Base-by-base conservation (phyloP, 306 rosid species). In the Cucurbita pepo region DNA sequence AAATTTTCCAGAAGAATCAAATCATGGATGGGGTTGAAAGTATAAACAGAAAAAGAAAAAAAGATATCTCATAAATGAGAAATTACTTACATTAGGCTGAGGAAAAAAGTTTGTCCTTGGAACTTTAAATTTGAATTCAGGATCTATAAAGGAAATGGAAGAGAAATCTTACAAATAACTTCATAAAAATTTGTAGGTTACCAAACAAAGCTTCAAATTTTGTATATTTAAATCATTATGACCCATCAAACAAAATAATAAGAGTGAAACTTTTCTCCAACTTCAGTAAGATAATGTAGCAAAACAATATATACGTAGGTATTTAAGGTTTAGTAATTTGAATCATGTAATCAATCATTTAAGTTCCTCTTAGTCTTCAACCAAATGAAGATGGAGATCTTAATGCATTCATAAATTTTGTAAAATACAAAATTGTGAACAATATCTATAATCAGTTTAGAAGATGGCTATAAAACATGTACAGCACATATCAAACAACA, bases 81-180 rank as follows among this genome's bases (percentile, higher is more conserved):
- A 57, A 69, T 79, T 61, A 81, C 97, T 83, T 81, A 89, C 97
- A 71, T 90, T 90, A 21, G 98, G 98, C 85, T 86, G 96, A 72
- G 98, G 97, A 80, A 94, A 93, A 77, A 94, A 93, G 74, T 83
- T 75, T 75, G 91, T 56, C 80, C 96, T 82, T 37, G 96, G 88
- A 62, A 90, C 96, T 71, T 80, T 87, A 69, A 86, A 75, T 75
- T 82, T 90, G 83, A 90, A 83, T 77, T 86, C 87, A 12, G 96
- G 89, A 70, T 86, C 98, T 94, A 88, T 63, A 77, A 82, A 60
- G 71, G 78, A 40, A 47, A 69, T 75, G 80, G 40, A 79, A 72
- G 52, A 53, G 21, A 56, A 21, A 18, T 37, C 14, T 56, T 37
- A 54, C 30, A 52, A 5, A 18, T 21, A 72, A 53, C 40, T 37